Evolutionary conservation across 495 filamentous ascomycete species (phyloP).

Genomic region (Aspergillus wentii): DNA sequence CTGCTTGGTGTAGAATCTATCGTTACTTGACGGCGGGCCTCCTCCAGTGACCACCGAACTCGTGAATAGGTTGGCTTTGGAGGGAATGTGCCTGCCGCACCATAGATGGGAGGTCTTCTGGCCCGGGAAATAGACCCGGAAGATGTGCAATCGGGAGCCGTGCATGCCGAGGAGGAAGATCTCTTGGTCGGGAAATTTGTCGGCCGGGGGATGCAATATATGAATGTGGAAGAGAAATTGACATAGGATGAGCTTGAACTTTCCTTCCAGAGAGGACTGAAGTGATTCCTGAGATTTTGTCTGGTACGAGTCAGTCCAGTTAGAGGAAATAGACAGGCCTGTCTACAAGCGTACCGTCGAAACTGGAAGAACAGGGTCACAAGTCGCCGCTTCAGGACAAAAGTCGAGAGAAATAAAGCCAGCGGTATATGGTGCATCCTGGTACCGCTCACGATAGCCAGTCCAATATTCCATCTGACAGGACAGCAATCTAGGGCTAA

Average conservation of each 20-base stretch:
- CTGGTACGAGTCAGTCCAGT: too few species aligned
- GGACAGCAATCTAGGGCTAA: slow-evolving; percentile 17
- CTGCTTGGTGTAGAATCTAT: slow-evolving; percentile 15
- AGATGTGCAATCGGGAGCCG: slow-evolving; percentile 25
- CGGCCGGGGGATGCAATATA: slow-evolving; percentile 13
- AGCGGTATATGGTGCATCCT: slow-evolving; percentile 15
- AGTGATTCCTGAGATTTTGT: slow-evolving; percentile 9
- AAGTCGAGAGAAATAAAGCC: slow-evolving; percentile 18
- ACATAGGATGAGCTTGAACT: slow-evolving; percentile 26
- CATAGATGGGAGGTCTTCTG: slow-evolving; percentile 22
- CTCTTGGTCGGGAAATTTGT: slow-evolving; percentile 29
- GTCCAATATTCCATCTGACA: slow-evolving; percentile 26
- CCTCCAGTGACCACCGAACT: too few species aligned
- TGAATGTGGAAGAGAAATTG: slow-evolving; percentile 21
- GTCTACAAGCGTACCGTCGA: slow-evolving; percentile 16
- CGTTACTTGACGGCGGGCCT: too few species aligned
- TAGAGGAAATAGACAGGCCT: too few species aligned
- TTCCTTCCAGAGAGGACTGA: slow-evolving; percentile 10
- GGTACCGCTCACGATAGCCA: slow-evolving; percentile 21
- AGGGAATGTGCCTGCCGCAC: slow-evolving; percentile 14
- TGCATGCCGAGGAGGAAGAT: slow-evolving; percentile 25
- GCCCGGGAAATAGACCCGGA: slow-evolving; percentile 26
- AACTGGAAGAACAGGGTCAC: slow-evolving; percentile 11
- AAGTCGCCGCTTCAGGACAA: slow-evolving; percentile 2
- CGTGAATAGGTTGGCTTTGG: too few species aligned